Evolutionary conservation across 345 rosid genomes (phyloP), one percentile per base, ranked within the genome.

Genomic region (Boechera divaricarpa): DNA sequence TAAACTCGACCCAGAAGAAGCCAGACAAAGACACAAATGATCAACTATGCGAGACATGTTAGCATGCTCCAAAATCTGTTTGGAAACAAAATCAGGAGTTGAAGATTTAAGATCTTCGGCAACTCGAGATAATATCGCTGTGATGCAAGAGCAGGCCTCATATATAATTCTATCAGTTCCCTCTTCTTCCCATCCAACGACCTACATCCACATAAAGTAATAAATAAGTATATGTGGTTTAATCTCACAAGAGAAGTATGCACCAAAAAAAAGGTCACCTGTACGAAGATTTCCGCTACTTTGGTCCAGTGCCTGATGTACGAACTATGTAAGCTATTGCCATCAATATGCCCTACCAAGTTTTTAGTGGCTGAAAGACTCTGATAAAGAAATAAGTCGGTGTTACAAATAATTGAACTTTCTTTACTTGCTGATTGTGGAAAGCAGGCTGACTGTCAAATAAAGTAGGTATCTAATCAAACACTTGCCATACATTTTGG

Each of bases 231-330:
- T 55, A 63, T 33, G 36, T 21, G 41, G 10, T 60, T 69, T 55
- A 36, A 10, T 67, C 31, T 73, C 53, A 51, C 29, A n/a, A 74
- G 10, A 79, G 33, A 69, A 32, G n/a, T 74, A 32, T 41, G 18
- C 57, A 39, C 29, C 45, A 11, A 42, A 59, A 48, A 57, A 54
- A 54, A 76, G 73, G 69, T 67, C 77, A 95, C 99, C 99, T 90
- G 91, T 33, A 90, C 79, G 84, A 88, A 95, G 52, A 89, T 87
- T 78, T 95, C 87, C 68, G 85, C 88, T 75, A 90, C n/a, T 71
- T 85, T 87, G 85, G 94, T 90, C 98, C 99, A 92, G 75, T 95
- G 92, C 56, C 83, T 88, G 84, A 89, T 85, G 80, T 78, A 88
- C 65, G 97, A 87, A 71, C 73, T 81, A 73, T 77, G 56, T 71